phyloP scores from a whole-genome alignment of 2,329 filamentous ascomycete genomes.

The Diplodia intermedia region DNA sequence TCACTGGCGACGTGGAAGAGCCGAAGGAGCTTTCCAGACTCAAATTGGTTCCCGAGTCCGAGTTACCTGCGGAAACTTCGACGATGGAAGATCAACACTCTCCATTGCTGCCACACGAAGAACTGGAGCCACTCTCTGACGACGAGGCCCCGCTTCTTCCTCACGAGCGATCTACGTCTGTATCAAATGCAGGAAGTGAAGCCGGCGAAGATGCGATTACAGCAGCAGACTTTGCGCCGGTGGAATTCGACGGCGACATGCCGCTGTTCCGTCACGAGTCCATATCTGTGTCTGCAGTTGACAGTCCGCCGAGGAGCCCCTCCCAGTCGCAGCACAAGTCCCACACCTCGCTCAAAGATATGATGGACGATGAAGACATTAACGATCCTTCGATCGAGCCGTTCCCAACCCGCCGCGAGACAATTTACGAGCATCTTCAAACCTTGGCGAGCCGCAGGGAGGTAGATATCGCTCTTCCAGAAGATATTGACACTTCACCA shows the following conservation, averaged over 20 bases:
- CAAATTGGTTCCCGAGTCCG: background rate
- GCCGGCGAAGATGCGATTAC: conserved; percentile 39
- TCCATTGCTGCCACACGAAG: conserved; percentile 47
- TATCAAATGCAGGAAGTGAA: conserved; percentile 31
- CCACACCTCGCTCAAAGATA: conserved; percentile 27
- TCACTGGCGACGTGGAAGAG: conserved; percentile 31
- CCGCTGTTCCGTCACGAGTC: conserved; percentile 51
- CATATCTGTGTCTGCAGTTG: conserved; percentile 31
- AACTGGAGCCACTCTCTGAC: conserved; percentile 29
- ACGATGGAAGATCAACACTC: conserved; percentile 38
- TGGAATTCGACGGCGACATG: conserved; percentile 33
- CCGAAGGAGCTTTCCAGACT: background rate
- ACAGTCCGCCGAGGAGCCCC: conserved; percentile 22
- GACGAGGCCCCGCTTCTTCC: conserved; percentile 36
- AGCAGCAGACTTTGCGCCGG: conserved; percentile 17
- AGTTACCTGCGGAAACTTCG: conserved; percentile 25
- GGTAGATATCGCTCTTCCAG: conserved; percentile 13
- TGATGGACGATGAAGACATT: conserved; percentile 26
- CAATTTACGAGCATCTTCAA: conserved; percentile 44
- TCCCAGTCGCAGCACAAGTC: background rate
- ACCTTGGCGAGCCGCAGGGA: conserved; percentile 24
- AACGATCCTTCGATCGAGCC: conserved; percentile 39
- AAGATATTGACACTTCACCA: conserved; percentile 8
- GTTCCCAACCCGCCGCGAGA: conserved; percentile 46
- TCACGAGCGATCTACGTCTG: conserved; percentile 35